Base-by-base conservation (phyloP, 116 monocot species). In the Phalaenopsis hybrid region DNA sequence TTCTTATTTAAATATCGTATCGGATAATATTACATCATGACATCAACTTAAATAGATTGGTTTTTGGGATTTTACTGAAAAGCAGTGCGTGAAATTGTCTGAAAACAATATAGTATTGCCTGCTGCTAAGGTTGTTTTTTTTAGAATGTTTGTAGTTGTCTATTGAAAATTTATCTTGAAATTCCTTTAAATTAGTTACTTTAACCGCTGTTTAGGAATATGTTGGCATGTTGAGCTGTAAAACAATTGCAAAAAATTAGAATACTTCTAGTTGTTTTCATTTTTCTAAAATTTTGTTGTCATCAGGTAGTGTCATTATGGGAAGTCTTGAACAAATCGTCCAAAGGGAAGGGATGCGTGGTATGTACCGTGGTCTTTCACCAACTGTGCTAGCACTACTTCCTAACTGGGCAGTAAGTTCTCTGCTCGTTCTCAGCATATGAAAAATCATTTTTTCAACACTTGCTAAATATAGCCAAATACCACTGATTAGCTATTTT, bases 301-400 rank as follows among this genome's bases (percentile, higher is more conserved):
- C 72, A 31, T 72, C 83, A 96, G 96, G 94, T 72, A 92, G 96
- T 83, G 67, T 96, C 34, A 96, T 96, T 76, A 70, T 92, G 80
- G 81, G 90, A 72, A 93, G 93, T 65, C 79, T 96, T 52, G 88
- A 96, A 79, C 90, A 96, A 85, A 93, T 96, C 85, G 51, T 90
- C 55, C 84, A 86, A 84, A 90, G 87, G 79, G 96, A 96, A 88
- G 96, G 96, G 67, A n/a, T 93, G 0, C 89, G 88, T 69, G 96
- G 96, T 43, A 84, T 93, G 89, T 96, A 96, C 55, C 90, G 93
- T 75, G 96, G 96, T 49, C 89, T 96, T 81, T 96, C 96, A 77
- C 96, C 96, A 43, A 93, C 96, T 57, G 80, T 96, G 15, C 75
- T 96, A 52, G 96, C 96, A 81, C 80, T 96, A 76, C 92, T 96